Percentiles rank a stretch among this genome's conserved stretches.
These are phyloP conservation scores for Castanopsis chinensis DNA, from an alignment of 306 rosid genomes.

Conservation along the genomic window DNA sequence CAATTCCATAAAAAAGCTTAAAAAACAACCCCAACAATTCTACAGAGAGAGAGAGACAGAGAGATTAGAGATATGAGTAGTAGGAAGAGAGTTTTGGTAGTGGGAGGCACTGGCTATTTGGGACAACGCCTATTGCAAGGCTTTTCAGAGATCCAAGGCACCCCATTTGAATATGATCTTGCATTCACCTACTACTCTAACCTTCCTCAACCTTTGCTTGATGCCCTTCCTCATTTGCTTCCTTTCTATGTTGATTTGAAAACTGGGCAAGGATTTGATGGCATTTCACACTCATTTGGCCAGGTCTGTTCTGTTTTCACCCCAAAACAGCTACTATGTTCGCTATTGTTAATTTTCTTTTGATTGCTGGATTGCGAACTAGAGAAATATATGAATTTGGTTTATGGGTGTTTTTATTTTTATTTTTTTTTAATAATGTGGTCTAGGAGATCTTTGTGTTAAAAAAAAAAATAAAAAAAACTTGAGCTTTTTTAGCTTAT, in stretches of 20 bases:
- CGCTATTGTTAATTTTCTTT: constrained; percentile 2
- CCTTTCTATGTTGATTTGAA: constrained; percentile 69
- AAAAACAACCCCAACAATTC: background rate
- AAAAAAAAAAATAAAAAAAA: too few relatives aligned
- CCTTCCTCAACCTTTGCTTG: constrained; percentile 46
- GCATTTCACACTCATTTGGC: constrained; percentile 64
- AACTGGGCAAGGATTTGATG: constrained; percentile 71
- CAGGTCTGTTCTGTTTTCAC: constrained; percentile 42
- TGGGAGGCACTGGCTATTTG: constrained; percentile 92
- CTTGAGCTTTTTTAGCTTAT: too few relatives aligned
- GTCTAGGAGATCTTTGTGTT: too few relatives aligned
- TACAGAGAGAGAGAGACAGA: too few relatives aligned
- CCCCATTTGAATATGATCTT: constrained; percentile 46
- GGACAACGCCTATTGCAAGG: constrained; percentile 85
- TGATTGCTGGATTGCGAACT: constrained; percentile 6
- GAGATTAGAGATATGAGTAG: background rate
- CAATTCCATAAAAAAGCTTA: background rate
- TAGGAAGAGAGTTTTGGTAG: constrained; percentile 60
- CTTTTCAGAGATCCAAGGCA: constrained; percentile 30
- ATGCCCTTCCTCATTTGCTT: constrained; percentile 47
- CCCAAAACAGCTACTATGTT: background rate
- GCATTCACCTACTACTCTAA: constrained; percentile 67
- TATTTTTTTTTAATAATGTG: too few relatives aligned
- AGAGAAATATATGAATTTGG: background rate
- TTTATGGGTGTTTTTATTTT: background rate